Evolutionary conservation across 78 protist genomes (phyloP).

Genomic region (Planoprotostelium fungivorum): DNA sequence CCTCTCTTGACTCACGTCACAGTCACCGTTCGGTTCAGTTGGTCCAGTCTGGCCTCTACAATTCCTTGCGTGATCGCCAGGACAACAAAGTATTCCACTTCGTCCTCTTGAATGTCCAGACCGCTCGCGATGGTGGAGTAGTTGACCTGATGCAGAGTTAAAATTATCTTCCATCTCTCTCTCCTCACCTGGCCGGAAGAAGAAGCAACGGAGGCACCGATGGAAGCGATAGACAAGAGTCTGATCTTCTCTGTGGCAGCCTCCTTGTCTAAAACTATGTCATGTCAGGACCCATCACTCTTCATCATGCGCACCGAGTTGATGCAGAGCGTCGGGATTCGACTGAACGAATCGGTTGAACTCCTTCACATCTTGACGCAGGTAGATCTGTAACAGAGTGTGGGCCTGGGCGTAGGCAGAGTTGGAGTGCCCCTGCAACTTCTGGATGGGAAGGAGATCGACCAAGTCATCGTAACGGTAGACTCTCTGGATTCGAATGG

Average conservation of each 20-base stretch:
- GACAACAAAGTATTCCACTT: conserved; percentile 54
- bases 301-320: background rate
- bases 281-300: too few relatives aligned
- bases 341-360: background rate
- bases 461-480: background rate
- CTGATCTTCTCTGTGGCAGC: background rate
- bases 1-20: conserved; percentile 21
- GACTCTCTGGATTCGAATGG: background rate
- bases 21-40: conserved; percentile 46
- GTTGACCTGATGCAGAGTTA: conserved; percentile 25
- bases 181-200: background rate
- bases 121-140: conserved; percentile 29
- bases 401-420: background rate
- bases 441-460: background rate
- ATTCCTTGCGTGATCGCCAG: conserved; percentile 48
- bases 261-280: background rate
- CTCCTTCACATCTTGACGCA: background rate
- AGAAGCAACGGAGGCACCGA: background rate
- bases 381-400: background rate
- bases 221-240: background rate
- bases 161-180: conserved; percentile 18
- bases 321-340: background rate
- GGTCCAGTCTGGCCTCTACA: conserved; percentile 52
- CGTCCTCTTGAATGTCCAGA: conserved; percentile 36
- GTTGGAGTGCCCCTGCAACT: background rate